Evolutionary conservation across 1,139 yeast genomes (phyloP).

Genomic region (Suhomyces maxii): DNA sequence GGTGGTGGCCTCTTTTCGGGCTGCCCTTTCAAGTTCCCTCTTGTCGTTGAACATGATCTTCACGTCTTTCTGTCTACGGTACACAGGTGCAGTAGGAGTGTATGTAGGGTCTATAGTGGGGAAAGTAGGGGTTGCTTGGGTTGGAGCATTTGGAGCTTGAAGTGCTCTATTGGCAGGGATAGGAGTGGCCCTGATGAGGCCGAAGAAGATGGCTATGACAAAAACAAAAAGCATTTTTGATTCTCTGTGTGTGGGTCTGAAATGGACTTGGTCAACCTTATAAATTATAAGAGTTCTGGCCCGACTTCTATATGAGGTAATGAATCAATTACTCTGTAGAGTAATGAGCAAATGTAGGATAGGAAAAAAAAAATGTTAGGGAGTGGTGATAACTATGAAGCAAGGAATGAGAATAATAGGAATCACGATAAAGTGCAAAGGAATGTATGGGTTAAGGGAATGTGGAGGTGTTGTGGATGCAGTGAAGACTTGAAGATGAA

Average conservation of each 20-base stretch:
- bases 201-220: not conserved
- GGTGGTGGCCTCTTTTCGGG: not conserved
- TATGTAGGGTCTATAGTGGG: constrained; percentile 22
- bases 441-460: too few relatives aligned
- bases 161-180: constrained; percentile 27
- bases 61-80: constrained; percentile 12
- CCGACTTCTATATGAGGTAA: too few relatives aligned
- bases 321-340: too few relatives aligned
- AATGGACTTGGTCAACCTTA: not conserved
- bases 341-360: too few relatives aligned
- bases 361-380: too few relatives aligned
- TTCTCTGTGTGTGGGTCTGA: not conserved
- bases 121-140: constrained; percentile 15
- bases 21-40: constrained; percentile 12
- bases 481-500: too few relatives aligned
- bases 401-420: too few relatives aligned
- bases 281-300: not conserved
- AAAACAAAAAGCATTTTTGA: constrained; percentile 1
- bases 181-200: constrained; percentile 20
- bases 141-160: constrained; percentile 15
- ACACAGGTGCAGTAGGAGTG: constrained; percentile 17
- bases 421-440: too few relatives aligned
- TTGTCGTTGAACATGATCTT: constrained; percentile 19
- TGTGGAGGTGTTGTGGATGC: too few relatives aligned
- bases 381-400: too few relatives aligned